phyloP scores from a whole-genome alignment of 2,329 filamentous ascomycete genomes.

The Fusarium caatingaense region DNA sequence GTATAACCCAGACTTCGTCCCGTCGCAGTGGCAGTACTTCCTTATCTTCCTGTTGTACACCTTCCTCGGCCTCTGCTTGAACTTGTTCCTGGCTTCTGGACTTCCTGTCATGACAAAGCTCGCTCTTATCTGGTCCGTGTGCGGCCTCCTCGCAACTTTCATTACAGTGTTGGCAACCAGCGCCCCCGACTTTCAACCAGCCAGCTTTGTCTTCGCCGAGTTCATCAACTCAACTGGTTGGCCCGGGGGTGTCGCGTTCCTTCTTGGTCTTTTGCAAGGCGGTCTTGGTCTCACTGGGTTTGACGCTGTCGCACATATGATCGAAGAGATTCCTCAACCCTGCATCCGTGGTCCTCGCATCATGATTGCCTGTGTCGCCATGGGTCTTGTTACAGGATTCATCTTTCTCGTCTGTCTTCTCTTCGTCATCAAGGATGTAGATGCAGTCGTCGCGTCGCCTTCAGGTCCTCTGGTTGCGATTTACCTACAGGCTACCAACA shows the following conservation, averaged over 20 bases:
- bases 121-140: neutral
- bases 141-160: neutral
- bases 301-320: slow-evolving; percentile 53
- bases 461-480: slow-evolving; percentile 72
- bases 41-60: neutral
- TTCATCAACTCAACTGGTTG: slow-evolving; percentile 27
- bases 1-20: neutral
- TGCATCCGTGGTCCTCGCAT: slow-evolving; percentile 49
- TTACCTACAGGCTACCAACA: slow-evolving; percentile 70
- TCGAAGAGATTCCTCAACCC: slow-evolving; percentile 50
- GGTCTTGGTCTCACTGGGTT: slow-evolving; percentile 51
- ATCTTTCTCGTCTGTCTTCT: slow-evolving; percentile 72
- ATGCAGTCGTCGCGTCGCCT: slow-evolving; percentile 60
- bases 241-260: slow-evolving; percentile 51
- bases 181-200: slow-evolving; percentile 17
- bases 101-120: neutral
- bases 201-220: slow-evolving; percentile 45
- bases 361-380: slow-evolving; percentile 67
- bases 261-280: slow-evolving; percentile 50
- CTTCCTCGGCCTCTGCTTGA: neutral
- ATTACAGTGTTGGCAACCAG: neutral
- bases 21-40: neutral
- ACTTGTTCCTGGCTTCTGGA: neutral
- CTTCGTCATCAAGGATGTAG: slow-evolving; percentile 66
- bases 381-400: slow-evolving; percentile 71